Conservation (phyloP, 2,329 filamentous ascomycete genomes). For the Salinomyces thailandicus region DNA sequence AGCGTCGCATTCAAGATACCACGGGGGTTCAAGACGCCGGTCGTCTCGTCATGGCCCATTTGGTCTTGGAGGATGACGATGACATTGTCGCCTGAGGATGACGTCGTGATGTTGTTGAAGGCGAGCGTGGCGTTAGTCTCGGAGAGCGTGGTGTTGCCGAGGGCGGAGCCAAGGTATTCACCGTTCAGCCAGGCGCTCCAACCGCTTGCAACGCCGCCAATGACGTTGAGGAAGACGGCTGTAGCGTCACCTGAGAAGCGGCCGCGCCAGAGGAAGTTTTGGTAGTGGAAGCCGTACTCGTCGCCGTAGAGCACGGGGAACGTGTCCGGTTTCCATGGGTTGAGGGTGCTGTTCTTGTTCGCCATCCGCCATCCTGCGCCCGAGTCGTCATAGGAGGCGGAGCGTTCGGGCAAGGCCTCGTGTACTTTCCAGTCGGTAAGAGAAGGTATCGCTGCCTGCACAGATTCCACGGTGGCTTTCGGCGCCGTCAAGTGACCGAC, state of each 20-base stretch:
- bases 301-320: constrained; percentile 33
- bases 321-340: constrained; percentile 29
- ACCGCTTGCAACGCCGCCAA: constrained; percentile 47
- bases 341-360: constrained; percentile 28
- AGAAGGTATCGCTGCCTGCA: constrained; percentile 29
- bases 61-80: constrained; percentile 51
- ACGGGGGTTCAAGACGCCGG: constrained; percentile 38
- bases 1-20: constrained; percentile 46
- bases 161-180: constrained; percentile 45
- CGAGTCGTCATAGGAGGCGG: constrained; percentile 34
- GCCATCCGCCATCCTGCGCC: constrained; percentile 34
- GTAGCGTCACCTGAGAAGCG: constrained; percentile 30
- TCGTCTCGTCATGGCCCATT: constrained; percentile 48
- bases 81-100: constrained; percentile 35
- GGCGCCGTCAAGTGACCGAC: constrained; percentile 22
- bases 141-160: constrained; percentile 38
- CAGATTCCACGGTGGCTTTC: constrained; percentile 8
- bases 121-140: constrained; percentile 35
- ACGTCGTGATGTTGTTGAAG: constrained; percentile 41
- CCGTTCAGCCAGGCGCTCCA: constrained; percentile 50
- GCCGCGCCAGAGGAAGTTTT: constrained; percentile 33
- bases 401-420: constrained; percentile 42
- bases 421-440: constrained; percentile 39
- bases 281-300: constrained; percentile 34
- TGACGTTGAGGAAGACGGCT: constrained; percentile 41